Evolutionary conservation across 2,329 filamentous ascomycete species (phyloP).

Genomic region (Penicillium sp.): DNA sequence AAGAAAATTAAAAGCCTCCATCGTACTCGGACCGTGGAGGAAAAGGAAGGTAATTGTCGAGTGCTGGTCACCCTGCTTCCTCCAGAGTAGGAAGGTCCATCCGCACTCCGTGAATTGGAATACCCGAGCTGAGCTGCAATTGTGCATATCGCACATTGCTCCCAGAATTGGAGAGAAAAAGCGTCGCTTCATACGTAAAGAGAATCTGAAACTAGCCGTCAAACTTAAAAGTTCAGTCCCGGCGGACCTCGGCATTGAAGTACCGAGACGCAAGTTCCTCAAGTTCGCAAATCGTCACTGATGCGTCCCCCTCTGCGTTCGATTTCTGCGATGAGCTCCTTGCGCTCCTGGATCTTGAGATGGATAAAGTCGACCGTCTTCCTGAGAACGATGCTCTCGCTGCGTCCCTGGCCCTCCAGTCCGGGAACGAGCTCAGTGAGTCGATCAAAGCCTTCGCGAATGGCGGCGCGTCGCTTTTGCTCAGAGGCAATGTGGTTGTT

Average conservation of each 20-base stretch:
- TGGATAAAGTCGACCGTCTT: slow-evolving; percentile 70
- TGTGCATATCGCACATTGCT: not conserved
- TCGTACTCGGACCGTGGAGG: not conserved
- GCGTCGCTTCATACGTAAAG: not conserved
- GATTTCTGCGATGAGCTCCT: slow-evolving; percentile 62
- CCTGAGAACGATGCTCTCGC: slow-evolving; percentile 81
- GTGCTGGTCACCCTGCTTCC: not conserved
- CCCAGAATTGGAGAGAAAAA: not conserved
- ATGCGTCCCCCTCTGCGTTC: slow-evolving; percentile 65
- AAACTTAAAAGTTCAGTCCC: slow-evolving; percentile 11
- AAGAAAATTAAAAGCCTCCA: not conserved
- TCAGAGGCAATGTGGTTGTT: slow-evolving; percentile 73
- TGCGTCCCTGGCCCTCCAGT: slow-evolving; percentile 79
- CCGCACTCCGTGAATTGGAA: not conserved
- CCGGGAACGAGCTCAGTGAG: slow-evolving; percentile 81
- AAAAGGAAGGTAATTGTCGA: not conserved
- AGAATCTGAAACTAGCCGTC: slow-evolving; percentile 9
- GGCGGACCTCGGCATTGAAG: slow-evolving; percentile 8
- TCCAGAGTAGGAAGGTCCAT: not conserved
- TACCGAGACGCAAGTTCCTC: slow-evolving; percentile 3
- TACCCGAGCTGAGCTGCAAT: not conserved
- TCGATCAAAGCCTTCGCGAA: slow-evolving; percentile 81
- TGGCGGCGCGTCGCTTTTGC: slow-evolving; percentile 71
- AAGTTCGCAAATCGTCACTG: slow-evolving; percentile 40
- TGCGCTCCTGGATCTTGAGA: slow-evolving; percentile 63